Evolutionary conservation across 1,284 basidiomycete genomes (phyloP).

Genomic region (Pseudozyma sp.): DNA sequence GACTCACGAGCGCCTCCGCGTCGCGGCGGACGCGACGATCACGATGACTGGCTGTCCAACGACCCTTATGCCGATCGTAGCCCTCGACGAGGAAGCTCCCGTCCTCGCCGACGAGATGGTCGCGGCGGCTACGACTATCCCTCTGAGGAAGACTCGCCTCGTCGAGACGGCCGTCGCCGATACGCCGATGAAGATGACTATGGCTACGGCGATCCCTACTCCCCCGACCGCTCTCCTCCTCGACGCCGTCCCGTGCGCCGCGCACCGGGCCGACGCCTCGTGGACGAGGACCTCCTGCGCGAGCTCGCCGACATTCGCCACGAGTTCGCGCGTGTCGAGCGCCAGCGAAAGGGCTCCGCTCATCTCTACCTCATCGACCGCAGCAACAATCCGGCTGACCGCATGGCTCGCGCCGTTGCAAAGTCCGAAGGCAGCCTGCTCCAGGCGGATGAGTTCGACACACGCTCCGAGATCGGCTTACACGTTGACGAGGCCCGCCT

Average conservation of each 20-base stretch:
- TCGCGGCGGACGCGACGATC: slow-evolving; percentile 15
- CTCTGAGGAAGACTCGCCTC: slow-evolving; percentile 33
- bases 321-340: slow-evolving; percentile 49
- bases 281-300: slow-evolving; percentile 61
- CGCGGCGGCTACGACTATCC: slow-evolving; percentile 34
- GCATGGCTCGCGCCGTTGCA: slow-evolving; percentile 51
- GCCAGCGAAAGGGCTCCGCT: slow-evolving; percentile 41
- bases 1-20: slow-evolving; percentile 9
- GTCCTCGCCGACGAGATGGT: slow-evolving; percentile 8
- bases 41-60: slow-evolving; percentile 43
- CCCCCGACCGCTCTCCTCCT: slow-evolving; percentile 13
- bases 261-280: slow-evolving; percentile 45
- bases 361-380: slow-evolving; percentile 63
- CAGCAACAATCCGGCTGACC: slow-evolving; percentile 56
- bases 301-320: slow-evolving; percentile 59
- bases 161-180: slow-evolving; percentile 11
- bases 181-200: slow-evolving; percentile 15
- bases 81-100: not conserved
- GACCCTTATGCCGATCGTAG: slow-evolving; percentile 35
- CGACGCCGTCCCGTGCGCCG: slow-evolving; percentile 22
- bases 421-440: slow-evolving; percentile 34
- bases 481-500: slow-evolving; percentile 24
- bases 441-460: slow-evolving; percentile 20
- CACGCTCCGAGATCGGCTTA: slow-evolving; percentile 23
- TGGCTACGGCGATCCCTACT: slow-evolving; percentile 8